phyloP scores from a whole-genome alignment of 2,329 filamentous ascomycete species.

The Neonectria faginata region DNA sequence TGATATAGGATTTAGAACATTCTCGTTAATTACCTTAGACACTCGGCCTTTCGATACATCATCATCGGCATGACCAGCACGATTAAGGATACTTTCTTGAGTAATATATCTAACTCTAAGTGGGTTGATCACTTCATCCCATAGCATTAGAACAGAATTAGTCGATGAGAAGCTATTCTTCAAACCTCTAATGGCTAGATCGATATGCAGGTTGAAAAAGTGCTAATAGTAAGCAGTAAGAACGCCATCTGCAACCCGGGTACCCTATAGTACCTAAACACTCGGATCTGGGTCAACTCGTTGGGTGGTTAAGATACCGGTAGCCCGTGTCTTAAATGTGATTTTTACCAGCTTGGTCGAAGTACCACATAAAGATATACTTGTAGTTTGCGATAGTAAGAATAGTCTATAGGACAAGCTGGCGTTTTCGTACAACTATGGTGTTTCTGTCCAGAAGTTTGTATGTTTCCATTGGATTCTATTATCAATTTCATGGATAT shows the following conservation, averaged over 20 bases:
- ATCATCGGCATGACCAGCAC: slow-evolving; percentile 61
- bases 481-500: slow-evolving; percentile 53
- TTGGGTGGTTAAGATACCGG: slow-evolving; percentile 72
- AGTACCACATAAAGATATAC: slow-evolving; percentile 63
- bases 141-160: slow-evolving; percentile 55
- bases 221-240: slow-evolving; percentile 77
- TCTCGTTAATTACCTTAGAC: slow-evolving; percentile 63
- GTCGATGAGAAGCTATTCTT: slow-evolving; percentile 60
- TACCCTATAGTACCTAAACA: too few relatives aligned
- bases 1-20: slow-evolving; percentile 55
- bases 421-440: slow-evolving; percentile 65
- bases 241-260: slow-evolving; percentile 54
- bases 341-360: slow-evolving; percentile 72
- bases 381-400: slow-evolving; percentile 74
- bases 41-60: slow-evolving; percentile 61
- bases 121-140: slow-evolving; percentile 58
- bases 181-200: slow-evolving; percentile 70
- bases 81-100: slow-evolving; percentile 55
- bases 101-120: slow-evolving; percentile 62
- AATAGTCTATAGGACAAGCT: slow-evolving; percentile 71
- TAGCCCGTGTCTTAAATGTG: slow-evolving; percentile 72
- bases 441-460: slow-evolving; percentile 68
- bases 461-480: slow-evolving; percentile 74
- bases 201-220: slow-evolving; percentile 74
- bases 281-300: slow-evolving; percentile 43